These are phyloP conservation scores for Trypanosoma melophagium DNA, from an alignment of 208 protist species.

Conservation along the genomic window DNA sequence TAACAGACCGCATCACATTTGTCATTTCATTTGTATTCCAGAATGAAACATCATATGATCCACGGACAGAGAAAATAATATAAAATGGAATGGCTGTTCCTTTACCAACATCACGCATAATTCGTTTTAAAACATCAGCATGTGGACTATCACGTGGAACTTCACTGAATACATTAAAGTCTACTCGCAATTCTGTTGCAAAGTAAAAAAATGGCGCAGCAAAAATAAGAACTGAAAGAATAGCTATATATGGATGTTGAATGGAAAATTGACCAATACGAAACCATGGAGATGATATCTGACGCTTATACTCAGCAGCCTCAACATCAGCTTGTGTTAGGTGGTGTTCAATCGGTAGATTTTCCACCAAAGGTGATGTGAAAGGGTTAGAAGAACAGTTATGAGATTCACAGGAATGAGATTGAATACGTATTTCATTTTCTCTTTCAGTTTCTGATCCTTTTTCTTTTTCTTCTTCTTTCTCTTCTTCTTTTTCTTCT, in stretches of 20 bases:
- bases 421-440: too few species aligned
- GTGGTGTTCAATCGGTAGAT: not conserved
- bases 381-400: too few species aligned
- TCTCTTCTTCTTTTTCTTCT: too few species aligned
- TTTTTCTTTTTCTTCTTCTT: too few species aligned
- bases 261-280: constrained; percentile 12
- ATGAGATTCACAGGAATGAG: too few species aligned
- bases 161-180: constrained; percentile 26
- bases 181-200: constrained; percentile 14
- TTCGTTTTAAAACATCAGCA: constrained; percentile 11
- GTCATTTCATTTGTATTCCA: constrained; percentile 22
- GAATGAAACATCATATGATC: constrained; percentile 10
- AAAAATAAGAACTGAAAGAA: constrained; percentile 11
- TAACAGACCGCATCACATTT: constrained; percentile 21
- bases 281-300: constrained; percentile 27
- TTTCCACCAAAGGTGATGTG: too few species aligned
- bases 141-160: constrained; percentile 21
- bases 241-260: constrained; percentile 25
- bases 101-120: constrained; percentile 9
- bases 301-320: not conserved
- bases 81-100: constrained; percentile 29
- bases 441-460: too few species aligned
- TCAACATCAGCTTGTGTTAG: not conserved
- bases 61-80: constrained; percentile 19
- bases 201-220: constrained; percentile 27